These are phyloP conservation scores for Bruguiera sexangula DNA, from an alignment of 345 rosid species.

Conservation along the genomic window DNA sequence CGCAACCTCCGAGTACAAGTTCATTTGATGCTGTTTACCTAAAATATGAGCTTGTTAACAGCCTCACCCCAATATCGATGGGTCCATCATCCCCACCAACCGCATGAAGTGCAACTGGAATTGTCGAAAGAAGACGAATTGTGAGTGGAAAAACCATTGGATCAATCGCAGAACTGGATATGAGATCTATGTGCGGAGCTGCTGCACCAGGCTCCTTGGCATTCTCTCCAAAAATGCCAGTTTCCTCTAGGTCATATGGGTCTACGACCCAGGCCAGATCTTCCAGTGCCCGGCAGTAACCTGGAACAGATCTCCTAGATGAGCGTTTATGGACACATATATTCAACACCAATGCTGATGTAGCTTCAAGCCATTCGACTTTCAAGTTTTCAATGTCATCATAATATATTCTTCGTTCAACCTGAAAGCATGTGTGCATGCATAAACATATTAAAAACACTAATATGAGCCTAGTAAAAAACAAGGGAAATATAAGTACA, in stretches of 20 bases:
- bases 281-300: constrained; percentile 44
- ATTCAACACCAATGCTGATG: constrained; percentile 69
- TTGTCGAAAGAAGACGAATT: constrained; percentile 57
- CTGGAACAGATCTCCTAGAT: constrained; percentile 38
- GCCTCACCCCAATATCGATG: constrained; percentile 62
- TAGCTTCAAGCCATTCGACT: constrained; percentile 76
- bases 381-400: constrained; percentile 73
- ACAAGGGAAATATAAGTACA: not conserved
- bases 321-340: constrained; percentile 38
- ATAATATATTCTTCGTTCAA: constrained; percentile 74
- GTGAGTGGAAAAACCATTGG: constrained; percentile 76
- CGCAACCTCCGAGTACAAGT: constrained; percentile 10
- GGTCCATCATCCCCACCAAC: constrained; percentile 83
- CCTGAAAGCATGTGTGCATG: constrained; percentile 32
- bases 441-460: not conserved
- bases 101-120: constrained; percentile 77
- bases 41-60: constrained; percentile 70
- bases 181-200: constrained; percentile 6
- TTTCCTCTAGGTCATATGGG: constrained; percentile 44
- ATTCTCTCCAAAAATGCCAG: constrained; percentile 10
- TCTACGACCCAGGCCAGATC: constrained; percentile 53
- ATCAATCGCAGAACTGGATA: constrained; percentile 24
- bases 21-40: constrained; percentile 18
- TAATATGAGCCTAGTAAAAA: not conserved
- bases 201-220: constrained; percentile 3